phyloP scores from a whole-genome alignment of 2,329 filamentous ascomycete species.

The Magnaporthales sp. region DNA sequence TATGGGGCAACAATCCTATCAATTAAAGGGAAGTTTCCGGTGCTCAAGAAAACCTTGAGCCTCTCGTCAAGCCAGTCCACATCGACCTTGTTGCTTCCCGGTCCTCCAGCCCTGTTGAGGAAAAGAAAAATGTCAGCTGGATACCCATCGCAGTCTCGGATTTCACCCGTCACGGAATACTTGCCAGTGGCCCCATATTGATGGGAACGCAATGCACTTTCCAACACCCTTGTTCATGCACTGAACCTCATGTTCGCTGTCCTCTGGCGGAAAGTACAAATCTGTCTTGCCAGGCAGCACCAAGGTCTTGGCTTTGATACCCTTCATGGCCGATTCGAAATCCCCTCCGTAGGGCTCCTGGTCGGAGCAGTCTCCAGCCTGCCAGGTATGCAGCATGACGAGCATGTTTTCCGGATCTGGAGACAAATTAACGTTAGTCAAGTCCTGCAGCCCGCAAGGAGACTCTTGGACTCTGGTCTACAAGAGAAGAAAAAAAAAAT shows the following conservation, averaged over 20 bases:
- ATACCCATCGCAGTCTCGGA: too few relatives aligned
- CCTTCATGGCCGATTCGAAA: conserved; percentile 55
- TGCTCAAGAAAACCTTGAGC: neutral
- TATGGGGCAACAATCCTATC: neutral
- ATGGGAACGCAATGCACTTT: neutral
- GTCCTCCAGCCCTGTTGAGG: neutral
- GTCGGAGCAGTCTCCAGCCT: conserved; percentile 59
- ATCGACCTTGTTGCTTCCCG: neutral
- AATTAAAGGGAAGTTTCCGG: neutral
- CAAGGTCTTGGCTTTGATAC: conserved; percentile 63
- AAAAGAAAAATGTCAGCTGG: neutral
- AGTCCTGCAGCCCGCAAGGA: neutral
- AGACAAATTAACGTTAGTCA: conserved; percentile 9
- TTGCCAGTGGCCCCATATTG: neutral
- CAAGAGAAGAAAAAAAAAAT: neutral
- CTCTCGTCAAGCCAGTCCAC: neutral
- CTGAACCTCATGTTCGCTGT: conserved; percentile 65
- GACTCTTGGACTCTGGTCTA: neutral
- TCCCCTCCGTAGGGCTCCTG: conserved; percentile 61
- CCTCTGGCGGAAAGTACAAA: conserved; percentile 74
- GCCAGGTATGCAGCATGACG: conserved; percentile 62
- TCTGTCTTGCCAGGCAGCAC: conserved; percentile 67
- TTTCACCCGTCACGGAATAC: neutral
- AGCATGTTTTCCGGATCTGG: conserved; percentile 13
- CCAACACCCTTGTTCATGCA: neutral